Percentiles rank a stretch among this genome's conserved stretches.
Conservation (phyloP, 1,284 basidiomycete genomes). For the Hemileia vastatrix region DNA sequence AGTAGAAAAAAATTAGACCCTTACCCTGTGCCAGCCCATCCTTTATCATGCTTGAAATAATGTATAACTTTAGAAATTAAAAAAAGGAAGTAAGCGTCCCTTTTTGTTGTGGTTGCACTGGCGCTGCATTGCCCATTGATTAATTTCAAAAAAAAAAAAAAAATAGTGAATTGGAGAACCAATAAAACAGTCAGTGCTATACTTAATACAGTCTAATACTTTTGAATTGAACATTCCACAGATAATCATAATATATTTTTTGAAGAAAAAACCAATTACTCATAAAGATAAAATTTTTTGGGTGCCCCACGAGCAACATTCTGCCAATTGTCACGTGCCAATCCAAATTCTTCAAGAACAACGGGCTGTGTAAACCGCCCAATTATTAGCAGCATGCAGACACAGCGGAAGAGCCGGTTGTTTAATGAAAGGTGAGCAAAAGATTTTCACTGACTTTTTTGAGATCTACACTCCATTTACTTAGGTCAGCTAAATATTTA, state of each 20-base stretch:
- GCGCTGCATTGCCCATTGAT: too few species aligned
- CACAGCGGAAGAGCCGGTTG: too few species aligned
- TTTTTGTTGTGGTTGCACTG: constrained; percentile 26
- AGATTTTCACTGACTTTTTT: constrained; percentile 22
- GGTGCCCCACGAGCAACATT: constrained; percentile 24
- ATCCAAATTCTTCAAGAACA: constrained; percentile 34
- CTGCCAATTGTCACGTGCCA: constrained; percentile 34
- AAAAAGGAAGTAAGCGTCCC: constrained; percentile 28
- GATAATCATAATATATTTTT: too few species aligned
- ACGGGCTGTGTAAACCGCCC: constrained; percentile 27
- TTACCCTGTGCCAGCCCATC: constrained; percentile 17
- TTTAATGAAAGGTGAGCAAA: too few species aligned
- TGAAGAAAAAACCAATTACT: too few species aligned
- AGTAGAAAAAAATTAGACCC: too few species aligned
- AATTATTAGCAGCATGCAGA: too few species aligned
- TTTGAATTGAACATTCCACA: too few species aligned
- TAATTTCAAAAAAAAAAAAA: too few species aligned
- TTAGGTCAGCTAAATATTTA: constrained; percentile 24
- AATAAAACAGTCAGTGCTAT: too few species aligned
- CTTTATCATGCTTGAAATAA: constrained; percentile 22
- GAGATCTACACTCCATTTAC: constrained; percentile 19
- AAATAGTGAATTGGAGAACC: too few species aligned
- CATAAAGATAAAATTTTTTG: constrained; percentile 18
- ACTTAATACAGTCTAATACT: too few species aligned
- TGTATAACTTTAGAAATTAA: constrained; percentile 24